phyloP scores from a whole-genome alignment of 768 basidiomycete species.

The Russula abietina region DNA sequence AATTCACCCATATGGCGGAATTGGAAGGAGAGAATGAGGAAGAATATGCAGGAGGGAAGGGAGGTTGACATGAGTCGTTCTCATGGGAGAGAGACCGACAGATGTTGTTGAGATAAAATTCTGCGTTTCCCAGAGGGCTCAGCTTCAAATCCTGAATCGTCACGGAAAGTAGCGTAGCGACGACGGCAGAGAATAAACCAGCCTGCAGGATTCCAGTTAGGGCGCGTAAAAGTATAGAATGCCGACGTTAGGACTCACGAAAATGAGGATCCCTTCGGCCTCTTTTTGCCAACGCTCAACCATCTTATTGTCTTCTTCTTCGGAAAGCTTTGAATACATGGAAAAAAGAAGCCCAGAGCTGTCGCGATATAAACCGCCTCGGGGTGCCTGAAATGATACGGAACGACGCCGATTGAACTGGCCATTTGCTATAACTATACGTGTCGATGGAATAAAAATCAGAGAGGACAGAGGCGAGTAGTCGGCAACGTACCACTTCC shows the following conservation, averaged over 20 bases:
- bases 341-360: conserved; percentile 5
- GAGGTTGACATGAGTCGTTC: neutral
- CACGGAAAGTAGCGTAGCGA: conserved; percentile 18
- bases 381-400: neutral
- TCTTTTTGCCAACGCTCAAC: conserved; percentile 20
- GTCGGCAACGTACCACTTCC: neutral
- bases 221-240: neutral
- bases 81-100: neutral
- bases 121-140: neutral
- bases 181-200: conserved; percentile 22
- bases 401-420: neutral
- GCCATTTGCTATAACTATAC: neutral
- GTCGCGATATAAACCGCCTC: neutral
- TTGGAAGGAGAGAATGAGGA: conserved; percentile 2
- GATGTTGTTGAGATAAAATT: conserved; percentile 1
- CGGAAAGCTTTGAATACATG: neutral
- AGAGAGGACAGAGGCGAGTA: neutral
- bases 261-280: conserved; percentile 21
- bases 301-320: neutral
- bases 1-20: conserved; percentile 5
- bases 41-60: neutral
- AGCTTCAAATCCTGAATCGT: conserved; percentile 13
- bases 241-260: conserved; percentile 4
- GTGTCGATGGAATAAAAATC: neutral
- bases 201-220: neutral